Evolutionary conservation across 495 filamentous ascomycete genomes (phyloP).

Genomic region (Penicillium mononematosum): DNA sequence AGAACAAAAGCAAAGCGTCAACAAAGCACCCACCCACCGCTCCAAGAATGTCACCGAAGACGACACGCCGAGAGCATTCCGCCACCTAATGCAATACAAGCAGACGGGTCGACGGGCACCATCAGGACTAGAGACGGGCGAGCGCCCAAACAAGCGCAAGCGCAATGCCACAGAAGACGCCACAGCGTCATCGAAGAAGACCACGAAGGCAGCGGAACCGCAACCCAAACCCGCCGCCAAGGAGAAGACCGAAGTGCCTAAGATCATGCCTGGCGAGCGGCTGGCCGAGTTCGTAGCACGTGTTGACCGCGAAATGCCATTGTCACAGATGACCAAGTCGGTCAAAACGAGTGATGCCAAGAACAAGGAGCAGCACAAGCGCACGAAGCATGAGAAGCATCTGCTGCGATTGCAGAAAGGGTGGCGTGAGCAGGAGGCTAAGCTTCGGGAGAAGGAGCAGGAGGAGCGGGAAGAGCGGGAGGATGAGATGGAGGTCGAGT

Average conservation of each 20-base stretch:
- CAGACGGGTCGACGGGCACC: constrained; percentile 52
- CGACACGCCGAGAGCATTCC: constrained; percentile 86
- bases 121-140: constrained; percentile 68
- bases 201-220: constrained; percentile 5
- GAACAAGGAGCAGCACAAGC: constrained; percentile 53
- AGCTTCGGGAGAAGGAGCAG: constrained; percentile 61
- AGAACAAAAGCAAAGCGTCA: constrained; percentile 16
- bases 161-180: constrained; percentile 22
- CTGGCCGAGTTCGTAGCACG: constrained; percentile 79
- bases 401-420: constrained; percentile 76
- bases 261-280: constrained; percentile 77
- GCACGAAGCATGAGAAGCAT: constrained; percentile 78
- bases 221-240: constrained; percentile 16
- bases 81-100: constrained; percentile 71
- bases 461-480: constrained; percentile 62
- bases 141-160: constrained; percentile 52
- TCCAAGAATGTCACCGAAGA: constrained; percentile 52
- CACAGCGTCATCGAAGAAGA: constrained; percentile 22
- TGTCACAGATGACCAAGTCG: constrained; percentile 57
- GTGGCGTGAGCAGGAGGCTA: constrained; percentile 75
- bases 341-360: constrained; percentile 30
- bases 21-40: constrained; percentile 29
- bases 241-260: constrained; percentile 46
- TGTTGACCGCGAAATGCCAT: constrained; percentile 80
- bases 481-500: constrained; percentile 49